Percentiles rank a stretch among this genome's conserved stretches.
These are phyloP conservation scores for Cymbopogon flexuosus DNA, from an alignment of 202 grass and related monocot species.

Conservation along the genomic window DNA sequence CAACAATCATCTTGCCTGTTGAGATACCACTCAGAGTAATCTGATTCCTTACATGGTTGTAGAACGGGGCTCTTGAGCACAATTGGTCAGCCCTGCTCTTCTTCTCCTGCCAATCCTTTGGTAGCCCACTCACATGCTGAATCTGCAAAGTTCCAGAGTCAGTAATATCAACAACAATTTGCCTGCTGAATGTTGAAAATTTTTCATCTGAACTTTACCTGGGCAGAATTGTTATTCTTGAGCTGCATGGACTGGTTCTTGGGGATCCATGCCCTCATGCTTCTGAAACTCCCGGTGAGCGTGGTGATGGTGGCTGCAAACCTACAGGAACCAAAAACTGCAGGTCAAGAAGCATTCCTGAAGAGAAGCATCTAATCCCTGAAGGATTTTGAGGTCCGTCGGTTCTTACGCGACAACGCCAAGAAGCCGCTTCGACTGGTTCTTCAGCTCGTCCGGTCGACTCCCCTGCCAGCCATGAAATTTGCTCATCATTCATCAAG, in stretches of 20 bases:
- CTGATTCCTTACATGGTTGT: constrained; percentile 54
- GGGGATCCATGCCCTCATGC: constrained; percentile 72
- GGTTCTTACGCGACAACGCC: constrained; percentile 62
- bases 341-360: not conserved
- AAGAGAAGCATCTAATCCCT: not conserved
- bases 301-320: constrained; percentile 81
- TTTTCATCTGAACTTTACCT: constrained; percentile 25
- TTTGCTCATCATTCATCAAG: not conserved
- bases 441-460: constrained; percentile 46
- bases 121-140: constrained; percentile 65
- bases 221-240: constrained; percentile 51
- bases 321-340: constrained; percentile 39
- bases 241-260: constrained; percentile 62
- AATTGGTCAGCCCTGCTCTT: constrained; percentile 50
- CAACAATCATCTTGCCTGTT: not conserved
- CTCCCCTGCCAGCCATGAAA: constrained; percentile 38
- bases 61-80: constrained; percentile 67
- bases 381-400: not conserved
- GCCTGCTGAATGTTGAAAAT: not conserved
- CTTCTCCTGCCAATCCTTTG: constrained; percentile 75
- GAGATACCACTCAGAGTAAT: not conserved
- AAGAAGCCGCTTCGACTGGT: constrained; percentile 66
- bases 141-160: constrained; percentile 45
- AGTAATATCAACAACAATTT: too few relatives aligned
- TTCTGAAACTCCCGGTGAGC: constrained; percentile 66